Conservation (phyloP, 306 rosid species). For the Geum urbanum region DNA sequence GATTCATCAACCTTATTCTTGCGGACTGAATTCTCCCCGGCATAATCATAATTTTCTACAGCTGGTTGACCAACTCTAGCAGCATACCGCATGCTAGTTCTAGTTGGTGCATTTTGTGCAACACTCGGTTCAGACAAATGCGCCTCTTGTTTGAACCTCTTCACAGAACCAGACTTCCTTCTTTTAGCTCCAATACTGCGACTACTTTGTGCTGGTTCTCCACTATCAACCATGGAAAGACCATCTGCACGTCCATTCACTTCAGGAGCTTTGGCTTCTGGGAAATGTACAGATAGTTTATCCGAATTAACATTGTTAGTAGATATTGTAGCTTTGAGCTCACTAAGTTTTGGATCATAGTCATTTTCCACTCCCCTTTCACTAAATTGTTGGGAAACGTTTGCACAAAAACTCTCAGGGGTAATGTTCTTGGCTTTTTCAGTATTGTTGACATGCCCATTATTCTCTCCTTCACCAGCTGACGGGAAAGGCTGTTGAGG, state of each 20-base stretch:
- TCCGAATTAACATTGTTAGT: slow-evolving; percentile 38
- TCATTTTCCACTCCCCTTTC: slow-evolving; percentile 39
- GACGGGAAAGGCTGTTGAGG: slow-evolving; percentile 41
- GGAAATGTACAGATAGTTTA: slow-evolving; percentile 45
- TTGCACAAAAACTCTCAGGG: slow-evolving; percentile 30
- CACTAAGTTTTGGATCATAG: slow-evolving; percentile 75
- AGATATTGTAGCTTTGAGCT: slow-evolving; percentile 50
- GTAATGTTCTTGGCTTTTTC: slow-evolving; percentile 24
- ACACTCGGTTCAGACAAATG: slow-evolving; percentile 28
- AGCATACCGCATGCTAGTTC: slow-evolving; percentile 30
- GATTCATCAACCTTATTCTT: slow-evolving; percentile 34
- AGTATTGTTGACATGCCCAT: slow-evolving; percentile 22
- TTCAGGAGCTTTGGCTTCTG: slow-evolving; percentile 34
- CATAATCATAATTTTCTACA: slow-evolving; percentile 28
- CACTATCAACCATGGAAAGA: slow-evolving; percentile 31
- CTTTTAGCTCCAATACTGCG: slow-evolving; percentile 75
- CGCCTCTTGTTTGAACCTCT: slow-evolving; percentile 66
- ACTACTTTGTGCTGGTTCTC: slow-evolving; percentile 36
- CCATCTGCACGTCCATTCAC: slow-evolving; percentile 29
- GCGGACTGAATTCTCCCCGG: slow-evolving; percentile 38
- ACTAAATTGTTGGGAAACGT: slow-evolving; percentile 25
- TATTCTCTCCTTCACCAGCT: slow-evolving; percentile 36
- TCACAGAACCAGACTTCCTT: slow-evolving; percentile 81
- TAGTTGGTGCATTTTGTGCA: slow-evolving; percentile 36
- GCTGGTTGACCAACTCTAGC: slow-evolving; percentile 23